Base-by-base conservation (phyloP, 2,329 filamentous ascomycete species). In the Chalaropsis thielavioides region DNA sequence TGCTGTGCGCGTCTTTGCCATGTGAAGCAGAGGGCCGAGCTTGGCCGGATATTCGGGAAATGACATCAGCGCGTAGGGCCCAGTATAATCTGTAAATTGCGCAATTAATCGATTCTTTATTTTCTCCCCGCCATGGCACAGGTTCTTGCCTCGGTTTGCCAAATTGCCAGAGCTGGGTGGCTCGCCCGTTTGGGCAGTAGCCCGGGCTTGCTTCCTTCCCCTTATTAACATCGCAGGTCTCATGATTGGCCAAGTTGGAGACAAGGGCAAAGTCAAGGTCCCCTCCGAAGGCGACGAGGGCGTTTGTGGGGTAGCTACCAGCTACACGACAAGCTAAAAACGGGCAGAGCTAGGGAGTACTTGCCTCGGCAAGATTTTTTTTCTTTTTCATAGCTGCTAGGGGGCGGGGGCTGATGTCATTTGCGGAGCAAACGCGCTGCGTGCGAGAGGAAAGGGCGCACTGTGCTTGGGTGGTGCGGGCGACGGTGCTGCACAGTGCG, bases 201-300 rank as follows among this genome's bases (percentile, higher is more conserved):
- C n/a, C n/a, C 41, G 41, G 31, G 31, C 31, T n/a, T 49, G 17
- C 10, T 44, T 44, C 17, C 17, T 11, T 51, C 31, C 31, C 6
- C 11, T 31, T n/a, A 56, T 56, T 56, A 56, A 22, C 51, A 56
- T 56, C 51, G 3, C 51, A 35, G 17, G 15, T 31, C 51, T 35
- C 24, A 24, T 56, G 51, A 56, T 56, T 56, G 51, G 51, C 51
- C 27, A 19, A 56, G 51, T 51, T 51, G 46, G 46, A 51, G 46
- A 51, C 5, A 22, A 27, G 8, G 19, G n/a, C 17, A 51, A 51
- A 24, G n/a, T 15, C 15, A 51, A 51, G 22, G n/a, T 13, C 10
- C 13, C n/a, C 19, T 27, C n/a, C n/a, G 44, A 19, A 19, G 44
- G 44, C 44, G 44, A 19, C 0, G n/a, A n/a, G n/a, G n/a, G n/a